These are phyloP conservation scores for Isatis lusitanica DNA, from an alignment of 441 rosid genomes.

Conservation along the genomic window DNA sequence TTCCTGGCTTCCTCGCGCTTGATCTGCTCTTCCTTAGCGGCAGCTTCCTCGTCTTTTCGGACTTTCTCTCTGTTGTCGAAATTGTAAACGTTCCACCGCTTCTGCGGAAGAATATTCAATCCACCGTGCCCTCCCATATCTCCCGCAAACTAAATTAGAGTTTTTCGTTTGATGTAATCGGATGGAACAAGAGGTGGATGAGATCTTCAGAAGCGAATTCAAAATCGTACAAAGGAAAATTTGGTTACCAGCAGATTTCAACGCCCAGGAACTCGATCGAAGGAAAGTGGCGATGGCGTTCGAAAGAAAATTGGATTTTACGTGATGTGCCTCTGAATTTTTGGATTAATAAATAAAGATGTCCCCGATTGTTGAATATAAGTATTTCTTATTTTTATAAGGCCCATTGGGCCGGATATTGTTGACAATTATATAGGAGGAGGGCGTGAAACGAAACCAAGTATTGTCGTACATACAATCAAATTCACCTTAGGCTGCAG, in stretches of 20 bases:
- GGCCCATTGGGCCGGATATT: not conserved
- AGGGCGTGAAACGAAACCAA: no score
- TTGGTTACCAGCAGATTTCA: not conserved
- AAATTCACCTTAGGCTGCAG: not conserved
- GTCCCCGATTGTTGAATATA: no score
- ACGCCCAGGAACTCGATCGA: not conserved
- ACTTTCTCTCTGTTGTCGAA: conserved; percentile 83
- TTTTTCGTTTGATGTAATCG: not conserved
- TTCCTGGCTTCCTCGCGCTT: conserved; percentile 71
- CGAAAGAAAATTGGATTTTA: not conserved
- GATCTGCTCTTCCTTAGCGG: conserved; percentile 77
- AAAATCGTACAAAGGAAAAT: no score
- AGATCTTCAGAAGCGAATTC: not conserved
- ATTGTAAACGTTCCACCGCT: conserved; percentile 90
- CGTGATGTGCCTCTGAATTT: not conserved
- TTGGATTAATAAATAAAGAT: not conserved
- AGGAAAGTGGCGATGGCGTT: not conserved
- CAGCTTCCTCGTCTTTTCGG: conserved; percentile 75
- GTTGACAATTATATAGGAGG: no score
- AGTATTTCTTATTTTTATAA: not conserved
- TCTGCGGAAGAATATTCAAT: conserved; percentile 87
- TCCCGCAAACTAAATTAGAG: not conserved
- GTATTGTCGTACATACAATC: not conserved
- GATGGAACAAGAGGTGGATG: not conserved
- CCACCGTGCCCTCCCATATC: conserved; percentile 98